Evolutionary conservation across 805 yeast genomes (phyloP).

Genomic region (Kazachstania taianensis): DNA sequence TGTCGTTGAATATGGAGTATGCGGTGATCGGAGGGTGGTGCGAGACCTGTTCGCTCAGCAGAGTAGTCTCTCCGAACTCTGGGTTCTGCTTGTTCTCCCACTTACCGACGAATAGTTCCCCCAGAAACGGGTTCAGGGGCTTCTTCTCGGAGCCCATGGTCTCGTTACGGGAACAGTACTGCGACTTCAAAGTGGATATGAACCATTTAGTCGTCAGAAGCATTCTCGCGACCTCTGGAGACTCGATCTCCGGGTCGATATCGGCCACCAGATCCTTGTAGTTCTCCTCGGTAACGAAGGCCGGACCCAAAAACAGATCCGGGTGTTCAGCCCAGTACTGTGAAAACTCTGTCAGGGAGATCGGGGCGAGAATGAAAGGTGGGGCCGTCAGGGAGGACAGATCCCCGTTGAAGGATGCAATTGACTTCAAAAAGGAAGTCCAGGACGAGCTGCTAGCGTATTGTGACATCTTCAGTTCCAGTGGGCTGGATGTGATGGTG

Average conservation of each 20-base stretch:
- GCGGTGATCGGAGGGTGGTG: slow-evolving; percentile 99
- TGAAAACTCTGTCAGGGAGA: slow-evolving; percentile 82
- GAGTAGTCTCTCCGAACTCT: slow-evolving; percentile 61
- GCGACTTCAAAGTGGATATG: slow-evolving; percentile 81
- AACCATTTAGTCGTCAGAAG: slow-evolving; percentile 85
- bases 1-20: slow-evolving; percentile 67
- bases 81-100: slow-evolving; percentile 54
- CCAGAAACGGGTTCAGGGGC: slow-evolving; percentile 92
- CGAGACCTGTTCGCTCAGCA: slow-evolving; percentile 86
- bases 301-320: slow-evolving; percentile 70
- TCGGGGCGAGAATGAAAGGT: slow-evolving; percentile 88
- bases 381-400: slow-evolving; percentile 93
- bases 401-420: slow-evolving; percentile 91
- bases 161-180: slow-evolving; percentile 88
- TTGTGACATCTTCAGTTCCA: slow-evolving; percentile 22
- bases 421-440: slow-evolving; percentile 85
- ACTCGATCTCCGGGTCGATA: slow-evolving; percentile 29
- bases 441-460: slow-evolving; percentile 48
- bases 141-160: slow-evolving; percentile 92
- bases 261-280: slow-evolving; percentile 11
- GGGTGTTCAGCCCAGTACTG: slow-evolving; percentile 96
- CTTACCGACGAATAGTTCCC: slow-evolving; percentile 86
- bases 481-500: no score
- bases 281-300: slow-evolving; percentile 27
- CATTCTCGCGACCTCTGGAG: slow-evolving; percentile 42